Percentiles rank a stretch among this genome's conserved stretches.
phyloP scores from a whole-genome alignment of 2,329 filamentous ascomycete species.

The Neoscytalidium dimidiatum region DNA sequence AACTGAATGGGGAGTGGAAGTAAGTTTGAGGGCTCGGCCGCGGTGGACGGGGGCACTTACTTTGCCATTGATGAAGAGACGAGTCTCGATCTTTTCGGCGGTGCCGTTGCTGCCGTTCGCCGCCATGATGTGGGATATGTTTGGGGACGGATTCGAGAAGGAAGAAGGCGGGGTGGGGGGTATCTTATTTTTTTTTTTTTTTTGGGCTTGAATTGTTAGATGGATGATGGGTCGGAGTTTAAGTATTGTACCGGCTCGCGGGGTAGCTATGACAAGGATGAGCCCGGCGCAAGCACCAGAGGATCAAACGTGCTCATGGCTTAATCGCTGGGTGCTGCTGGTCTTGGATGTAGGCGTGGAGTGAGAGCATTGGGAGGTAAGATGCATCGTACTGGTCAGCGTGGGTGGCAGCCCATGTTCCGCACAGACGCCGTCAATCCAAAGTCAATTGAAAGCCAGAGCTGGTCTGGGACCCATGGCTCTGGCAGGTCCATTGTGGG shows the following conservation, averaged over 20 bases:
- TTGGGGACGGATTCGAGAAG: no score
- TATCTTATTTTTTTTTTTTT: no score
- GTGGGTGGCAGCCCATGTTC: no score
- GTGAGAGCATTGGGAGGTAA: neutral
- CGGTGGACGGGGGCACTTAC: neutral
- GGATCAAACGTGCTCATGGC: neutral
- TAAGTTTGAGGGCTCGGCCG: neutral
- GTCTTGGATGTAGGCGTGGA: neutral
- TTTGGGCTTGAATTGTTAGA: no score
- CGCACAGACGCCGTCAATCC: no score
- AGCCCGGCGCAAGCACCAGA: neutral
- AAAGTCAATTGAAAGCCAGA: no score
- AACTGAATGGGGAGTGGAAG: constrained; percentile 28
- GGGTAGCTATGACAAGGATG: neutral
- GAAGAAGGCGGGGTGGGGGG: no score
- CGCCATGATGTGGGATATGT: neutral
- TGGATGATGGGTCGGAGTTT: neutral
- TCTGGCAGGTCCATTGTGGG: neutral
- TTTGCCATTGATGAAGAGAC: constrained; percentile 17
- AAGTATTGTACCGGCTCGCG: neutral
- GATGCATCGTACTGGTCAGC: no score
- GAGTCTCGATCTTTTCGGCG: constrained; percentile 2
- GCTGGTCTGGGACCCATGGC: neutral
- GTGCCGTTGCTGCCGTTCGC: neutral
- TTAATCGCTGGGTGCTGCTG: neutral